Percentiles rank a stretch among this genome's conserved stretches.
phyloP scores from a whole-genome alignment of 2,329 filamentous ascomycete species.

The Trichoderma polysporum region DNA sequence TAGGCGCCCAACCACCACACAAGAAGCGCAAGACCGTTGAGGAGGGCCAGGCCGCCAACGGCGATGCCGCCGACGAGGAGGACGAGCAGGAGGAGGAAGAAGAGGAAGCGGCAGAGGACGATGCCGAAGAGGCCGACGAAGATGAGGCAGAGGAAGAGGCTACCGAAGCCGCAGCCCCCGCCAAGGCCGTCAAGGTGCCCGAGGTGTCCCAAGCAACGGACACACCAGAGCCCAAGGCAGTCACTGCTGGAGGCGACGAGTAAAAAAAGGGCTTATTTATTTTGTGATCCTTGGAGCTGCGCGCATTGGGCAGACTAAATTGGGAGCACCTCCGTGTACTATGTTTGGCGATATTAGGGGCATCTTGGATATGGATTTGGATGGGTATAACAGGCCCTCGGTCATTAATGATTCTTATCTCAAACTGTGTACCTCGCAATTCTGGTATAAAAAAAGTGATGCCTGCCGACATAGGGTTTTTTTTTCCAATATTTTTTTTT shows the following conservation, averaged over 20 bases:
- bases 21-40: conserved; percentile 53
- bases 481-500: background rate
- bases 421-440: background rate
- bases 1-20: conserved; percentile 44
- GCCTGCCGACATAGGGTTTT: background rate
- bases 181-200: conserved; percentile 33
- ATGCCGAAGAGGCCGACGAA: conserved; percentile 27
- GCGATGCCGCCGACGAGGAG: conserved; percentile 36
- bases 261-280: conserved; percentile 13
- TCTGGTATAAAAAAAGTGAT: background rate
- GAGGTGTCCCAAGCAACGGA: conserved; percentile 24
- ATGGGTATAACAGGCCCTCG: background rate
- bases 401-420: background rate
- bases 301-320: background rate
- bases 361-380: background rate
- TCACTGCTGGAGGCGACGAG: conserved; percentile 33
- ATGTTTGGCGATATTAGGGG: conserved; percentile 1
- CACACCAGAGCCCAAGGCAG: conserved; percentile 32
- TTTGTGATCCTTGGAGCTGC: background rate
- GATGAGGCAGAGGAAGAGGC: conserved; percentile 29
- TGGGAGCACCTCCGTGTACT: conserved; percentile 1
- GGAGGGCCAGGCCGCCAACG: conserved; percentile 34
- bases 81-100: conserved; percentile 32
- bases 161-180: conserved; percentile 24
- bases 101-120: conserved; percentile 27